phyloP scores from a whole-genome alignment of 345 rosid genomes.

The Brassica carinata region DNA sequence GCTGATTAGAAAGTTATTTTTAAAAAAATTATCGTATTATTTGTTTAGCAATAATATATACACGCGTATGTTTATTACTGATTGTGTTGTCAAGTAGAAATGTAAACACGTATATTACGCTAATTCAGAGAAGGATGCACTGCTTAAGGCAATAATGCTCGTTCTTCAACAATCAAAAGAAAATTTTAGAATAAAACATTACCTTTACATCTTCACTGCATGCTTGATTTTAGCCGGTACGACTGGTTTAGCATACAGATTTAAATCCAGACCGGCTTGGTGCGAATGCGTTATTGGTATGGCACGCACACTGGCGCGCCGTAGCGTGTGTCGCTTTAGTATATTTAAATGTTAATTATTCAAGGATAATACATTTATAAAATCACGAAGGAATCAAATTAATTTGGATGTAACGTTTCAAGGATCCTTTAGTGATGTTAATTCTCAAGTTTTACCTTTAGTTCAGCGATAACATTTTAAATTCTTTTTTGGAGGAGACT shows the following conservation, averaged over 20 bases:
- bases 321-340: neutral
- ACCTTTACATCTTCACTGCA: neutral
- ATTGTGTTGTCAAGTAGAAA: neutral
- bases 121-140: neutral
- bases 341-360: neutral
- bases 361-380: neutral
- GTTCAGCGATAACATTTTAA: neutral
- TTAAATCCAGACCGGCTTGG: neutral
- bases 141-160: neutral
- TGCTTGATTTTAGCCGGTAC: neutral
- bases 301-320: neutral
- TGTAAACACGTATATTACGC: neutral
- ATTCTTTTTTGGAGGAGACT: neutral
- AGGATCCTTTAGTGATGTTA: neutral
- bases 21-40: neutral
- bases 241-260: slow-evolving; percentile 3
- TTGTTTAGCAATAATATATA: neutral
- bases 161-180: neutral
- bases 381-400: neutral
- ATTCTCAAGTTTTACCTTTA: neutral
- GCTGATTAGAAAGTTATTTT: neutral
- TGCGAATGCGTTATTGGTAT: neutral
- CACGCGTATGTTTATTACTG: neutral
- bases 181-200: neutral
- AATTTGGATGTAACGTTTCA: neutral